phyloP scores from a whole-genome alignment of 805 yeast species.

The Candida boleticola region DNA sequence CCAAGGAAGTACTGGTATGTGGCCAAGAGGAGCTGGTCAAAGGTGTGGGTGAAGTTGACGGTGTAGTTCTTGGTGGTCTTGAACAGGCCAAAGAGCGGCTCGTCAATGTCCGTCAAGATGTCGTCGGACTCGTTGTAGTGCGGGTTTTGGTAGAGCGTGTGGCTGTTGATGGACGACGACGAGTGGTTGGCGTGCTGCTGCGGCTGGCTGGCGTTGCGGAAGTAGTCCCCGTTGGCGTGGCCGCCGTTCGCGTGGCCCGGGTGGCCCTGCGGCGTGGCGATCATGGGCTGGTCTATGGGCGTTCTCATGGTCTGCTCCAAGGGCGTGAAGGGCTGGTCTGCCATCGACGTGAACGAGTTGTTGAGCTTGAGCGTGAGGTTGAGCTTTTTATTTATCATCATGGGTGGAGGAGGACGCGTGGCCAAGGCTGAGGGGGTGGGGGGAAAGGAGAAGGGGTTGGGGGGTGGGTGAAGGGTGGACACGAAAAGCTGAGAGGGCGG shows the following conservation, averaged over 20 bases:
- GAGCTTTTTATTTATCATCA: constrained; percentile 29
- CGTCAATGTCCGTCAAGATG: constrained; percentile 40
- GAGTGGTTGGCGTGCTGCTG: constrained; percentile 1
- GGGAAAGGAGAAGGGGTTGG: background rate
- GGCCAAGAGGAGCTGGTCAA: constrained; percentile 36
- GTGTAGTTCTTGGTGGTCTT: constrained; percentile 30
- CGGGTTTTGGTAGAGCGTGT: constrained; percentile 28
- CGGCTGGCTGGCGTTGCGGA: background rate
- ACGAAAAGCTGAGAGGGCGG: background rate
- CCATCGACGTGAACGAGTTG: constrained; percentile 24
- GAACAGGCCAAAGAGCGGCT: constrained; percentile 13
- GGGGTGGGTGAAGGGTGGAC: background rate
- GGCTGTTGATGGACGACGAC: constrained; percentile 5
- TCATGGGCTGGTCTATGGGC: constrained; percentile 31
- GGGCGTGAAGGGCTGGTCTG: constrained; percentile 41
- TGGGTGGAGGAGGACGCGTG: too few relatives aligned
- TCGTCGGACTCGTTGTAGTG: constrained; percentile 41
- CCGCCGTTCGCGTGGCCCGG: constrained; percentile 4
- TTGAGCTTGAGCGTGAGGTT: constrained; percentile 34
- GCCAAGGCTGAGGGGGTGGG: too few relatives aligned
- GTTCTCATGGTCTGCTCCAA: constrained; percentile 42
- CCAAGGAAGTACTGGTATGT: constrained; percentile 33
- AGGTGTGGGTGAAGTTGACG: constrained; percentile 31
- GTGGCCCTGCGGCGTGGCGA: constrained; percentile 7
- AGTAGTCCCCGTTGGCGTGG: background rate